Evolutionary conservation across 2,329 filamentous ascomycete species (phyloP).

Genomic region (Fusarium virguliforme): DNA sequence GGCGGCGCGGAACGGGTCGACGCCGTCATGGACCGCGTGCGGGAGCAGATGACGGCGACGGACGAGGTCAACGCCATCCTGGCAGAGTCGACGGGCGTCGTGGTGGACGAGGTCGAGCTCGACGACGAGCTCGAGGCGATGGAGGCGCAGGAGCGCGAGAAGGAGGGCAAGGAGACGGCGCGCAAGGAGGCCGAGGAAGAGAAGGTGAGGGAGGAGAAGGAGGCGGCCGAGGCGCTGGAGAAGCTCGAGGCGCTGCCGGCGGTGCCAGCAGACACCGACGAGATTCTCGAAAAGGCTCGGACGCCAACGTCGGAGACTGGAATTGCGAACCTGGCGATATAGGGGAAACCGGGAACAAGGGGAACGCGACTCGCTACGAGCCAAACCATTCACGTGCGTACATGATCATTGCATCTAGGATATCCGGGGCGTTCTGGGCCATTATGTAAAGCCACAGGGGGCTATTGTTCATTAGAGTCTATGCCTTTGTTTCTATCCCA

Average conservation of each 20-base stretch:
- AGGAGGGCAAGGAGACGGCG: slow-evolving; percentile 67
- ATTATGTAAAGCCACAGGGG: slow-evolving; percentile 25
- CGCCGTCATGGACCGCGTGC: slow-evolving; percentile 80
- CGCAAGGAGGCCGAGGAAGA: slow-evolving; percentile 58
- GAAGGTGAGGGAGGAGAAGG: slow-evolving; percentile 62
- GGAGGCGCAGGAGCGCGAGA: slow-evolving; percentile 72
- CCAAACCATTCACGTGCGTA: slow-evolving; percentile 33
- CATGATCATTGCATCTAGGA: slow-evolving; percentile 39
- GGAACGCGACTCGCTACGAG: slow-evolving; percentile 48
- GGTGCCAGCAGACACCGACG: slow-evolving; percentile 56
- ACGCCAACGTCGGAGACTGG: slow-evolving; percentile 59
- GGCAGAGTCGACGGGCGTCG: slow-evolving; percentile 70
- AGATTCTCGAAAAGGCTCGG: slow-evolving; percentile 51
- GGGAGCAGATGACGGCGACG: slow-evolving; percentile 84
- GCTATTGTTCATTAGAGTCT: slow-evolving; percentile 42
- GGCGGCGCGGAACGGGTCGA: slow-evolving; percentile 85
- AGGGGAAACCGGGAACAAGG: slow-evolving; percentile 35
- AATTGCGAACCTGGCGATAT: slow-evolving; percentile 55
- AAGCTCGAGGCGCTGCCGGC: slow-evolving; percentile 68
- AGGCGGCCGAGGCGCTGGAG: slow-evolving; percentile 65
- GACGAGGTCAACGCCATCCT: slow-evolving; percentile 88
- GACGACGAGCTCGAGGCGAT: slow-evolving; percentile 89
- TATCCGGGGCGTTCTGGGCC: slow-evolving; percentile 40
- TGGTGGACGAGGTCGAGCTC: slow-evolving; percentile 85
- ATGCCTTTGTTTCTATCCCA: slow-evolving; percentile 25